Evolutionary conservation across 768 basidiomycete species (phyloP).

Genomic region (Dictyophora rubrovolvata): DNA sequence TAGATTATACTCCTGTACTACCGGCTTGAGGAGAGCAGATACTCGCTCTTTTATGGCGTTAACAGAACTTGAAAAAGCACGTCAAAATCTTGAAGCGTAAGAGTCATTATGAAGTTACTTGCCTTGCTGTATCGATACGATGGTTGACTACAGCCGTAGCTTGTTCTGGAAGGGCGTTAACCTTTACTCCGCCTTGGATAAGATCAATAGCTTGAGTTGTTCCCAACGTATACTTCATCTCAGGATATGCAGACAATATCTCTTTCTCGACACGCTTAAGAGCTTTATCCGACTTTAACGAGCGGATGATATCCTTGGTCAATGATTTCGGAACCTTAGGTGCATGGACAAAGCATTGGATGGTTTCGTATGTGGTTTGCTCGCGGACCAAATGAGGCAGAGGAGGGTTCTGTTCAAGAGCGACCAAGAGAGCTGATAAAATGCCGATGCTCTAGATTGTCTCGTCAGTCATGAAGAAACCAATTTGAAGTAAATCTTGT

Average conservation of each 20-base stretch:
- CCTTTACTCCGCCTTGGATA: slow-evolving; percentile 46
- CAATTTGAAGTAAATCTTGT: neutral
- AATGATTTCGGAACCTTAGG: slow-evolving; percentile 40
- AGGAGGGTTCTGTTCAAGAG: slow-evolving; percentile 56
- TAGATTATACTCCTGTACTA: slow-evolving; percentile 46
- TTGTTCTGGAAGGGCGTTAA: slow-evolving; percentile 71
- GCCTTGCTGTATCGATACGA: slow-evolving; percentile 56
- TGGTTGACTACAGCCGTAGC: slow-evolving; percentile 65
- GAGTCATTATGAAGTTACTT: slow-evolving; percentile 7
- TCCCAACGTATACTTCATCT: slow-evolving; percentile 38
- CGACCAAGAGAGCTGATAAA: slow-evolving; percentile 56
- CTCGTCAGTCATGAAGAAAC: neutral
- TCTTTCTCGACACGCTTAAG: slow-evolving; percentile 42
- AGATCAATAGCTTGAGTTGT: slow-evolving; percentile 77
- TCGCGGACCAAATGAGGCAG: slow-evolving; percentile 23
- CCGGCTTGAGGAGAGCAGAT: slow-evolving; percentile 28
- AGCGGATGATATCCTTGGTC: slow-evolving; percentile 36
- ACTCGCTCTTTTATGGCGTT: slow-evolving; percentile 36
- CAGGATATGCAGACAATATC: slow-evolving; percentile 24
- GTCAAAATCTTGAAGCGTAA: neutral
- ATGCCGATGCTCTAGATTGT: slow-evolving; percentile 65
- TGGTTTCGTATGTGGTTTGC: slow-evolving; percentile 33
- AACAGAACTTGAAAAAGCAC: slow-evolving; percentile 23
- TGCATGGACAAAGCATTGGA: slow-evolving; percentile 56
- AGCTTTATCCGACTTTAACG: slow-evolving; percentile 38